Conservation (phyloP, 2,329 filamentous ascomycete genomes). For the Neofusicoccum cordaticola region DNA sequence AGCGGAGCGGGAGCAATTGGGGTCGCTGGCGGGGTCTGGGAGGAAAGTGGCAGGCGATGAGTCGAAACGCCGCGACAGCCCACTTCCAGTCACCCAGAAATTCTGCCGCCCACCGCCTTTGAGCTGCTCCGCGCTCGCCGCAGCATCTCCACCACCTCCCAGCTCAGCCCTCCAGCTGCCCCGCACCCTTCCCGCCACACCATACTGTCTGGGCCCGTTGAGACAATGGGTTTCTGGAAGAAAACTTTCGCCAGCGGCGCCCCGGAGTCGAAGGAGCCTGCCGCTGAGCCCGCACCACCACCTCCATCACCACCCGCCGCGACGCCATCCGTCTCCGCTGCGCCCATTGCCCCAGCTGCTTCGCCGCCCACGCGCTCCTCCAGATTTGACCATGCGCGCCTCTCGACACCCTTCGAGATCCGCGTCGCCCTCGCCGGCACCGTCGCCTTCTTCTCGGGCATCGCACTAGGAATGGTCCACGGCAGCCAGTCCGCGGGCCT, state of each 20-base stretch:
- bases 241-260: background rate
- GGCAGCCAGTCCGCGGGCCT: constrained; percentile 72
- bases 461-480: constrained; percentile 67
- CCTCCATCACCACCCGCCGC: background rate
- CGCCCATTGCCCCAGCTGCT: background rate
- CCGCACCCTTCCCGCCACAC: background rate
- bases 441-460: constrained; percentile 65
- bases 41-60: background rate
- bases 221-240: constrained; percentile 6
- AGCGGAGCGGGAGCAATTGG: constrained; percentile 4
- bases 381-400: constrained; percentile 29
- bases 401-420: constrained; percentile 62
- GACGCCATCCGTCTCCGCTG: background rate
- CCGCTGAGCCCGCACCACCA: background rate
- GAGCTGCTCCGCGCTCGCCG: constrained; percentile 1
- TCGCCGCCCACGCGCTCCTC: background rate
- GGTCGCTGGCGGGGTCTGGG: background rate
- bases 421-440: constrained; percentile 61
- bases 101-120: constrained; percentile 16
- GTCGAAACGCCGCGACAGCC: constrained; percentile 15
- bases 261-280: background rate
- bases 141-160: background rate
- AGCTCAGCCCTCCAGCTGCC: background rate
- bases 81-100: constrained; percentile 4
- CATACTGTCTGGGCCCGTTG: too few relatives aligned